Evolutionary conservation across 441 rosid genomes (phyloP).

Genomic region (Daphne laureola): DNA sequence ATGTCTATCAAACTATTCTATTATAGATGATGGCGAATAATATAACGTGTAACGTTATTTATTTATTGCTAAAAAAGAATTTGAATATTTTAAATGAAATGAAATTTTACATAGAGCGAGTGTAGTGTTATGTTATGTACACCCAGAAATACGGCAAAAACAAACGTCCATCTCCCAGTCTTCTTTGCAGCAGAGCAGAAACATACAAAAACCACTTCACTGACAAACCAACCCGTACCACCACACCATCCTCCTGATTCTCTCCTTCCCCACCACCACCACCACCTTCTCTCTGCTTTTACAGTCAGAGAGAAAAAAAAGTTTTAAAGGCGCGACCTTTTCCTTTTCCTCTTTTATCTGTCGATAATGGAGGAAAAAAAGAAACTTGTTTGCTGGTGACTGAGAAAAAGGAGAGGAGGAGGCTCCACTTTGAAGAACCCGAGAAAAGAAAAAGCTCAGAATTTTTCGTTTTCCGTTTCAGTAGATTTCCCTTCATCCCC

Average conservation of each 20-base stretch:
- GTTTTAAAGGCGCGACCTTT: neutral
- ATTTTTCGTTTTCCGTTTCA: conserved; percentile 6
- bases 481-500: conserved; percentile 3
- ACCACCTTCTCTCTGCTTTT: neutral
- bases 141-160: conserved; percentile 17
- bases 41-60: too few species aligned
- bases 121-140: too few species aligned
- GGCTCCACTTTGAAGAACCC: conserved; percentile 23
- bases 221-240: conserved; percentile 32
- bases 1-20: too few species aligned
- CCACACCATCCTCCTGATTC: conserved; percentile 22
- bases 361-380: neutral
- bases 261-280: conserved; percentile 10
- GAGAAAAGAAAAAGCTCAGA: conserved; percentile 11
- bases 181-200: too few species aligned
- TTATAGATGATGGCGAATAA: too few species aligned
- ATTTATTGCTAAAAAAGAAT: too few species aligned
- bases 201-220: conserved; percentile 22
- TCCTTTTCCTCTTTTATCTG: neutral
- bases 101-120: too few species aligned
- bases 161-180: conserved; percentile 33
- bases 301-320: neutral
- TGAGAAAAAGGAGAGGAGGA: conserved; percentile 12
- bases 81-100: too few species aligned
- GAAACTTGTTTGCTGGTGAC: conserved; percentile 22